These are phyloP conservation scores for Diplodia intermedia DNA, from an alignment of 2,329 filamentous ascomycete species.

Conservation along the genomic window DNA sequence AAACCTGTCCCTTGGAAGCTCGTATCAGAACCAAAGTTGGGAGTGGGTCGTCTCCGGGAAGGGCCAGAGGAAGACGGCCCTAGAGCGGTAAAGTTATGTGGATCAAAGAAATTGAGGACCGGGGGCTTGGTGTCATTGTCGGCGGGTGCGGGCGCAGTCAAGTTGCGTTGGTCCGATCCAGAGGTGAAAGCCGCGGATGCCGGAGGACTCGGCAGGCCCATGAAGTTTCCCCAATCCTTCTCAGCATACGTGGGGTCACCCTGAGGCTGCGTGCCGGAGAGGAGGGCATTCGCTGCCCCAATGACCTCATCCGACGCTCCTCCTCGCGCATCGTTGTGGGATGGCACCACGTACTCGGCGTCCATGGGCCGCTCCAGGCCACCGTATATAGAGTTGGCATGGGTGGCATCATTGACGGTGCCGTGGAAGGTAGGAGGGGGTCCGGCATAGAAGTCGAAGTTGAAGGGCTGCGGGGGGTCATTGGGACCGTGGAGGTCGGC, in stretches of 20 bases:
- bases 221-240: conserved; percentile 13
- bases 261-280: conserved; percentile 28
- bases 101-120: conserved; percentile 24
- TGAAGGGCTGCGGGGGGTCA: conserved; percentile 6
- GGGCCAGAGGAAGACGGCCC: not conserved
- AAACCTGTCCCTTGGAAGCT: conserved; percentile 23
- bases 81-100: not conserved
- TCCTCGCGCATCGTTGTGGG: not conserved
- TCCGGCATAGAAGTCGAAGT: conserved; percentile 17
- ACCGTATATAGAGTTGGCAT: conserved; percentile 15
- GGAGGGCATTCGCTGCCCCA: conserved; percentile 29
- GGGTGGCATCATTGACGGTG: conserved; percentile 16
- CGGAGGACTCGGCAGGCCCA: conserved; percentile 30
- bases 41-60: not conserved
- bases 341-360: not conserved
- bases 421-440: conserved; percentile 26
- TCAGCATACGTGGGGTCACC: conserved; percentile 20
- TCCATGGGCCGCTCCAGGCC: not conserved
- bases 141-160: conserved; percentile 7
- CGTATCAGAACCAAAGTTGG: conserved; percentile 31
- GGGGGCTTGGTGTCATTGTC: not conserved
- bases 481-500: conserved; percentile 9
- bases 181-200: conserved; percentile 30
- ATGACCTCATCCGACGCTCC: conserved; percentile 29
- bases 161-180: conserved; percentile 8